Base-by-base conservation (phyloP, 805 yeast genomes). In the Saturnispora sekii region DNA sequence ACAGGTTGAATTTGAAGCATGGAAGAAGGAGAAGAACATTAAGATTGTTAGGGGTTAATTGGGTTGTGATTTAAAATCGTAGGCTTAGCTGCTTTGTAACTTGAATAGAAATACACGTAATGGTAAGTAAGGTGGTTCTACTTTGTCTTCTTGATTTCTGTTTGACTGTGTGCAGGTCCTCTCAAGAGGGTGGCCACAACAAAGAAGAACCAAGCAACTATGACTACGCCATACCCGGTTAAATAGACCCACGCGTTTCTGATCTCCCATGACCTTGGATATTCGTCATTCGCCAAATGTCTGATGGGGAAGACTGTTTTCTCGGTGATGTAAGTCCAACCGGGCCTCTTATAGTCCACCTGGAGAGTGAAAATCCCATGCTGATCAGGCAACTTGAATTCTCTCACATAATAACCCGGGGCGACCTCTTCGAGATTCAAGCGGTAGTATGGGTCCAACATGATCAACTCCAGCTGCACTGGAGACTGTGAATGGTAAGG, bases 361-460 rank as follows among this genome's bases (percentile, higher is more conserved):
- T 73, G 72, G 61, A 85, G 88, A 2, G 96, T 84, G 67, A 88
- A 93, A 75, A 93, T 84, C 46, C 99, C 99, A 64, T 93, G 96
- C 58, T 88, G 96, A 63, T 90, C 97, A 17, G 99, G 99, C 33
- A 87, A 65, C 39, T 72, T 73, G 64, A 93, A 87, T 43, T 68
- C 64, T 15, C 75, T 68, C 16, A 64, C 65, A 56, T 76, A 80
- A 15, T 67, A 60, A 56, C 78, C 81, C 12, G 18, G 44, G 9
- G 69, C 69, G 37, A 68, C 58, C 28, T 73, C 69, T 15, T 62
- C 53, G 56, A 93, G 66, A 49, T 73, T 78, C 47, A 90, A 60
- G 58, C 98, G 79, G 60, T 88, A 88, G 68, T 90, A 93, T 36
- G 99, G 98, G 61, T 93, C 97, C 51, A 93, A 74, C 90, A 93